Percentiles rank a stretch among this genome's conserved stretches.
phyloP scores from a whole-genome alignment of 1,284 basidiomycete genomes.

The Malassezia pachydermatis region DNA sequence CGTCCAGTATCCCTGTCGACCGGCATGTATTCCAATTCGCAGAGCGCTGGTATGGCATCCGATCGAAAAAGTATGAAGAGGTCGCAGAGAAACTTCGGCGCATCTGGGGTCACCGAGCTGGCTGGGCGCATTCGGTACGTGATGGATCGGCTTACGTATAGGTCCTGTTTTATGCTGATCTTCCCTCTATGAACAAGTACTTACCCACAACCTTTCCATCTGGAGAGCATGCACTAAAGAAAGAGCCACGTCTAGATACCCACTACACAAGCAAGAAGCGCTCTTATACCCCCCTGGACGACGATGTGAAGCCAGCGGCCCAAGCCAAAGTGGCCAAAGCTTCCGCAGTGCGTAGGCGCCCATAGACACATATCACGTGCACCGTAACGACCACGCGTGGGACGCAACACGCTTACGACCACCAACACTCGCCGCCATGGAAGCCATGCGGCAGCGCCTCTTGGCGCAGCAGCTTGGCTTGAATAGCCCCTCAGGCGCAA shows the following conservation, averaged over 20 bases:
- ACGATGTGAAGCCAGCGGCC: background rate
- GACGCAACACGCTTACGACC: too few species aligned
- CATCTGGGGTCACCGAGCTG: slow-evolving; percentile 43
- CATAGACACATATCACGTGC: too few species aligned
- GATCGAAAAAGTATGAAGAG: slow-evolving; percentile 38
- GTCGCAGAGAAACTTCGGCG: slow-evolving; percentile 36
- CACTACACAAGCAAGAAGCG: too few species aligned
- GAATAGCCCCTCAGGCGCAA: background rate
- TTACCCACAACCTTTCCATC: too few species aligned
- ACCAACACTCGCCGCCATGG: slow-evolving; percentile 8
- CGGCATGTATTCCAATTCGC: slow-evolving; percentile 47
- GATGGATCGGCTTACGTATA: background rate
- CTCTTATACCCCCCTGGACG: background rate
- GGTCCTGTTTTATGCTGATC: slow-evolving; percentile 40
- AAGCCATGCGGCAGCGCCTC: slow-evolving; percentile 17
- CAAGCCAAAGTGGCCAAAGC: too few species aligned
- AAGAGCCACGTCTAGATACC: too few species aligned
- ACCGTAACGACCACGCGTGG: too few species aligned
- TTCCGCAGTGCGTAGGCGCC: too few species aligned
- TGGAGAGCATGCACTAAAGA: too few species aligned
- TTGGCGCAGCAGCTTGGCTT: slow-evolving; percentile 18
- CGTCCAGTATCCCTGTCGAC: slow-evolving; percentile 42
- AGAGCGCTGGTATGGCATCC: slow-evolving; percentile 39
- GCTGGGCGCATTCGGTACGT: slow-evolving; percentile 44
- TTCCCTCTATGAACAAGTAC: slow-evolving; percentile 33